Evolutionary conservation across 2,329 filamentous ascomycete genomes (phyloP).

Genomic region (Rhynchosporium graminicola): DNA sequence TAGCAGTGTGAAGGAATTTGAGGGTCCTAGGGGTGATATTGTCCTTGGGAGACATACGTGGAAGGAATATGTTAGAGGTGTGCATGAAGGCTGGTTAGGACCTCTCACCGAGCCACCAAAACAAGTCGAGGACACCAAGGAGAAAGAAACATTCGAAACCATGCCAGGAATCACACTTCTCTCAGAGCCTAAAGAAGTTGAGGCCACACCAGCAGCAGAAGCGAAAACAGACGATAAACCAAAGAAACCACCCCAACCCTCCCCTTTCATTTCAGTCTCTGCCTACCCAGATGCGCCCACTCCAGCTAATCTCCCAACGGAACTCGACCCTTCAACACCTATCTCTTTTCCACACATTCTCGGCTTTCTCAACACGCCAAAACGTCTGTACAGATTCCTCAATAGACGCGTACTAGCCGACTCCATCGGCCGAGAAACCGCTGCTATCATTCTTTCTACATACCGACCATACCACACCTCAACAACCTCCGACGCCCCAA

Average conservation of each 20-base stretch:
- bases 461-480: constrained; percentile 49
- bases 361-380: constrained; percentile 87
- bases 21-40: constrained; percentile 78
- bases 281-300: constrained; percentile 70
- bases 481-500: constrained; percentile 44
- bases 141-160: constrained; percentile 32
- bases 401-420: constrained; percentile 85
- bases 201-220: constrained; percentile 22
- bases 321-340: constrained; percentile 71
- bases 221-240: constrained; percentile 54
- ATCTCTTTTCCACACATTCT: constrained; percentile 86
- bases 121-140: constrained; percentile 30
- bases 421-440: constrained; percentile 81
- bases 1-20: constrained; percentile 69
- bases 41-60: constrained; percentile 89
- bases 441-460: constrained; percentile 72
- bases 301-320: constrained; percentile 64
- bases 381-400: constrained; percentile 83
- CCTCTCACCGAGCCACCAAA: constrained; percentile 66
- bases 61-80: constrained; percentile 93
- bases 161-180: constrained; percentile 34
- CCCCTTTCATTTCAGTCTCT: constrained; percentile 71
- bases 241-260: constrained; percentile 61
- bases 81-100: constrained; percentile 96
- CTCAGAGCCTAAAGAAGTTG: constrained; percentile 36